Evolutionary conservation across 1,284 basidiomycete genomes (phyloP).

Genomic region (Tilletia caries): DNA sequence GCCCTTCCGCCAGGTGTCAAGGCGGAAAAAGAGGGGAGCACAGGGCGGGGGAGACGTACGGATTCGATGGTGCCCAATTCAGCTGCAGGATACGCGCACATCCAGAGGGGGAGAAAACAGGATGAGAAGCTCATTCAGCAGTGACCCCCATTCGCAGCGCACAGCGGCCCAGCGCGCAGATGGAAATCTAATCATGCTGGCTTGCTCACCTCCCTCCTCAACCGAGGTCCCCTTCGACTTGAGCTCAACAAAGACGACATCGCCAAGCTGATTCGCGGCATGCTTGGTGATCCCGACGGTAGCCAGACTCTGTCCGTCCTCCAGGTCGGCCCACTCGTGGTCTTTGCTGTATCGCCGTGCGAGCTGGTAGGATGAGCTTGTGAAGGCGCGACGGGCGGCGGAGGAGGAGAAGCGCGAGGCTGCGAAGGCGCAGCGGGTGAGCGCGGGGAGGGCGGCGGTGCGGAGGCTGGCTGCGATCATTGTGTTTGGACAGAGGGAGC

Average conservation of each 20-base stretch:
- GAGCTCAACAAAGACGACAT: constrained; percentile 5
- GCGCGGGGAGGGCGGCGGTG: constrained; percentile 7
- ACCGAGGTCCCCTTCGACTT: background rate
- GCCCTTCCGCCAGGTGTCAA: background rate
- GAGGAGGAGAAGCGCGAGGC: background rate
- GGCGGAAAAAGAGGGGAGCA: background rate
- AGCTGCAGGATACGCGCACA: background rate
- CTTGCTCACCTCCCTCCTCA: background rate
- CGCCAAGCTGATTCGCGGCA: background rate
- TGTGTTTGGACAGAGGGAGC: background rate
- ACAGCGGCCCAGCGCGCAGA: no score
- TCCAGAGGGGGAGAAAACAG: background rate
- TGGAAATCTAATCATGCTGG: no score
- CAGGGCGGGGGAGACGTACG: background rate
- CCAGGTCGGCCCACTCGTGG: constrained; percentile 11
- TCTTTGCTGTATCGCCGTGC: constrained; percentile 13
- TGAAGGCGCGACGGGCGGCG: background rate
- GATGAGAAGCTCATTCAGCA: background rate
- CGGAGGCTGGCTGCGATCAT: constrained; percentile 5
- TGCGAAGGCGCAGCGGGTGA: background rate
- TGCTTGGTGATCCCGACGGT: constrained; percentile 14
- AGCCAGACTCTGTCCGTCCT: background rate
- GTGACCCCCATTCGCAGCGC: no score
- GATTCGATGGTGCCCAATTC: constrained; percentile 7
- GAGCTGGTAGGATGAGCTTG: background rate